Conservation (phyloP, 2,329 filamentous ascomycete species). For the Bertia moriformis region DNA sequence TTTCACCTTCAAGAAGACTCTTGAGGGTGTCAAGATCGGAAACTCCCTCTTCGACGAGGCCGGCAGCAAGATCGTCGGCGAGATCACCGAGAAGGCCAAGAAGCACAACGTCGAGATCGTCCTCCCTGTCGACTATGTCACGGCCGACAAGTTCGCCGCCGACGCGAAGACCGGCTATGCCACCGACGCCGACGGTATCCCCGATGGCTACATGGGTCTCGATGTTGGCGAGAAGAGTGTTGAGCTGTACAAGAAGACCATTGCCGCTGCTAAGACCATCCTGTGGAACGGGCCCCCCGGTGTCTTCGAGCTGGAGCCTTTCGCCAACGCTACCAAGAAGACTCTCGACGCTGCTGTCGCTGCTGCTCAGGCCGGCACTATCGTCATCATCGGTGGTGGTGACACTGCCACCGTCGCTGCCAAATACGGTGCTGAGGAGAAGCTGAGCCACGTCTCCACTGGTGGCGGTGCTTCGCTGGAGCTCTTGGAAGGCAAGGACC, state of each 20-base stretch:
- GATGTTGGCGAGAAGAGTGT: constrained; percentile 85
- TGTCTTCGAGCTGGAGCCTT: constrained; percentile 94
- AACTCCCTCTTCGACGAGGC: constrained; percentile 86
- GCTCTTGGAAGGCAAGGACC: constrained; percentile 92
- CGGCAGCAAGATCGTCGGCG: constrained; percentile 76
- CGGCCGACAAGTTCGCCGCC: constrained; percentile 82
- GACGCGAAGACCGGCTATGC: constrained; percentile 71
- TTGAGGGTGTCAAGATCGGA: constrained; percentile 79
- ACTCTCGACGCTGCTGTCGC: constrained; percentile 79
- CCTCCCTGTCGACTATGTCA: constrained; percentile 88
- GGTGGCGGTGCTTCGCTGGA: constrained; percentile 91
- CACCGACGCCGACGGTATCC: constrained; percentile 77
- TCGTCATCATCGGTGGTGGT: constrained; percentile 95
- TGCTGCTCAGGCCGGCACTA: constrained; percentile 71
- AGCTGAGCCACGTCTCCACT: constrained; percentile 95
- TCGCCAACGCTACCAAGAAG: constrained; percentile 80
- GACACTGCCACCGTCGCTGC: constrained; percentile 96
- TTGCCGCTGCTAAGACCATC: constrained; percentile 81
- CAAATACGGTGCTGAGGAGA: constrained; percentile 90
- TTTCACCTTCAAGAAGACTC: constrained; percentile 99
- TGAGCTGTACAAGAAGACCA: constrained; percentile 76
- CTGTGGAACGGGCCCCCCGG: constrained; percentile 97
- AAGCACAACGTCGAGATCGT: constrained; percentile 90
- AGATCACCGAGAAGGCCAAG: constrained; percentile 90
- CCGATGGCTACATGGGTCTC: constrained; percentile 94